phyloP scores from a whole-genome alignment of 2,329 filamentous ascomycete genomes.

The Trichoderma sp. region DNA sequence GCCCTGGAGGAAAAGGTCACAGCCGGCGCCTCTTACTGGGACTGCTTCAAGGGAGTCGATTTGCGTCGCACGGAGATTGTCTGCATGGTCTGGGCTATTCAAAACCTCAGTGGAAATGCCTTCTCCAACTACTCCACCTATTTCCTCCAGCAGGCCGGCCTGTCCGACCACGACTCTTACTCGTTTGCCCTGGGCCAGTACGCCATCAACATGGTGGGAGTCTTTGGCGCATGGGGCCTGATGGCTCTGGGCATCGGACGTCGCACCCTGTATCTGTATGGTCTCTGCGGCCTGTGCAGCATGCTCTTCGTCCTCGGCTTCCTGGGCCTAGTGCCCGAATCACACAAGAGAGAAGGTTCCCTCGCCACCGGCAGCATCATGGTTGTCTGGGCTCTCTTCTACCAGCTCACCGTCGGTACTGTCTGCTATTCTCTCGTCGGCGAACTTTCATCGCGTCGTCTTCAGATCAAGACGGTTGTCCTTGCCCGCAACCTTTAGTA shows the following conservation, averaged over 20 bases:
- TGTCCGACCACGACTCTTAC: slow-evolving; percentile 57
- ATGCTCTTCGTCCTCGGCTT: slow-evolving; percentile 88
- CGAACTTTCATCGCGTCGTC: slow-evolving; percentile 77
- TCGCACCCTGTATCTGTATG: slow-evolving; percentile 74
- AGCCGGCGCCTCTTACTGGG: slow-evolving; percentile 71
- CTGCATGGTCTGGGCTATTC: slow-evolving; percentile 66
- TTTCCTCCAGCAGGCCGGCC: slow-evolving; percentile 64
- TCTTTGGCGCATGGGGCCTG: slow-evolving; percentile 79
- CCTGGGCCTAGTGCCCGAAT: slow-evolving; percentile 70
- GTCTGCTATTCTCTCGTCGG: slow-evolving; percentile 88
- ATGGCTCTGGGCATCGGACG: slow-evolving; percentile 78
- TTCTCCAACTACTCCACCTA: slow-evolving; percentile 70
- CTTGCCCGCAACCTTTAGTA: slow-evolving; percentile 77
- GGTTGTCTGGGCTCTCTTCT: slow-evolving; percentile 79
- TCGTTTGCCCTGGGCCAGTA: slow-evolving; percentile 67
- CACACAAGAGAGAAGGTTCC: slow-evolving; percentile 62
- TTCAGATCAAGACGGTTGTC: slow-evolving; percentile 91
- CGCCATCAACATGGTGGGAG: slow-evolving; percentile 76
- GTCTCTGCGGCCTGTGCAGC: slow-evolving; percentile 70
- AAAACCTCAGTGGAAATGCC: slow-evolving; percentile 65
- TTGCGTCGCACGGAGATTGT: slow-evolving; percentile 75
- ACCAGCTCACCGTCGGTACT: slow-evolving; percentile 85
- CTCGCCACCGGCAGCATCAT: slow-evolving; percentile 85
- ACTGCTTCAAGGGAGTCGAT: slow-evolving; percentile 83
- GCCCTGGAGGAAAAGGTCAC: slow-evolving; percentile 78